phyloP scores from a whole-genome alignment of 2,329 filamentous ascomycete species.

The Exophiala bonariae region DNA sequence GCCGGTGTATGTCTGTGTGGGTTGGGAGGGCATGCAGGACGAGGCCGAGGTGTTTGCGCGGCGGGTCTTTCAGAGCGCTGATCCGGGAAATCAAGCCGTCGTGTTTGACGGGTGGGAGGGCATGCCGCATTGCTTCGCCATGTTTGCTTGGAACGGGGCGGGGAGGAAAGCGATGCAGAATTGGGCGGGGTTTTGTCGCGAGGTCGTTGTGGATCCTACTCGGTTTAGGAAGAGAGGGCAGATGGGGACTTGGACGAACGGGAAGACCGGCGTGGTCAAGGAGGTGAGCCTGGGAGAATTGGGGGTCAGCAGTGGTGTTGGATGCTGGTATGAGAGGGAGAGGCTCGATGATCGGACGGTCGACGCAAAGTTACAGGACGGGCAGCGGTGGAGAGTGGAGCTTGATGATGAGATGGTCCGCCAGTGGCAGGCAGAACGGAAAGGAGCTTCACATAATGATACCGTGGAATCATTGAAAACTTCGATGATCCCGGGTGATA shows the following conservation, averaged over 20 bases:
- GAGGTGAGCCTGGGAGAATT: neutral
- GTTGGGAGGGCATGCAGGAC: conserved; percentile 5
- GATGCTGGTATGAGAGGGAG: neutral
- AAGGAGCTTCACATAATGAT: too few species aligned
- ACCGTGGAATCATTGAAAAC: too few species aligned
- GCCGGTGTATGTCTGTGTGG: conserved; percentile 2
- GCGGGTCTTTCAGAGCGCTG: neutral
- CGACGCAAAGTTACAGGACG: neutral
- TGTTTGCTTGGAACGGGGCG: conserved; percentile 2
- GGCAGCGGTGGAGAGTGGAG: neutral
- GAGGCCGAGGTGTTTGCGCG: conserved; percentile 4
- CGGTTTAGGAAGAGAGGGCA: too few species aligned
- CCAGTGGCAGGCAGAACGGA: too few species aligned
- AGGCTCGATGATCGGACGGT: neutral
- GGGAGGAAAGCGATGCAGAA: neutral
- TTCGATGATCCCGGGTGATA: too few species aligned
- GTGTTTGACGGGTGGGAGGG: conserved; percentile 1
- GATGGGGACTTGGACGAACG: neutral
- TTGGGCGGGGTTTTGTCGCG: neutral
- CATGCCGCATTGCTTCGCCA: conserved; percentile 5
- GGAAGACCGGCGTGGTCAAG: neutral
- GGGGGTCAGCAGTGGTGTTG: neutral
- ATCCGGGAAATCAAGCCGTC: neutral
- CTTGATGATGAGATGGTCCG: neutral
- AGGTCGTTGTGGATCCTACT: neutral